phyloP scores from a whole-genome alignment of 2,329 filamentous ascomycete genomes.

The Aspergillus aculeatinus region DNA sequence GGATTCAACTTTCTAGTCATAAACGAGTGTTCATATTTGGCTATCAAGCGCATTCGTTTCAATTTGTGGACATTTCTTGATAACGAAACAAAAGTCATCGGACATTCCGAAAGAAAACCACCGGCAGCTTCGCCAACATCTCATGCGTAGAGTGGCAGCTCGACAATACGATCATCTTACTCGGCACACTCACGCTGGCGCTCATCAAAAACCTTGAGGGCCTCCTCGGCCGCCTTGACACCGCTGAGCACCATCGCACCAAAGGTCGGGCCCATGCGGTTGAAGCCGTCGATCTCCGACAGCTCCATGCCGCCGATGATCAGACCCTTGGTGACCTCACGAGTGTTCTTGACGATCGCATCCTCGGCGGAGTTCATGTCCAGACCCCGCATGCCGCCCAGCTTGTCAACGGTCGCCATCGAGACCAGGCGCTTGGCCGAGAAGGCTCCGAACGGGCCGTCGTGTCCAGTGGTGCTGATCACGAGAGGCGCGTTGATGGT shows the following conservation, averaged over 20 bases:
- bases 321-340: conserved; percentile 81
- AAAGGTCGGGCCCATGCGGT: conserved; percentile 87
- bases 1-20: not conserved
- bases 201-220: conserved; percentile 71
- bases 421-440: conserved; percentile 85
- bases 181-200: conserved; percentile 75
- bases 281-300: conserved; percentile 84
- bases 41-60: not conserved
- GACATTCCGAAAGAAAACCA: not conserved
- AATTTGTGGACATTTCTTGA: not conserved
- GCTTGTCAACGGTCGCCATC: conserved; percentile 78
- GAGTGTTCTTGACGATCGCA: conserved; percentile 87
- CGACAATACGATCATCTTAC: conserved; percentile 12
- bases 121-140: not conserved
- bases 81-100: too few relatives aligned
- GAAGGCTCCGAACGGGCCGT: conserved; percentile 89
- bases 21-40: not conserved
- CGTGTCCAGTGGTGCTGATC: conserved; percentile 87
- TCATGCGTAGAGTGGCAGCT: not conserved
- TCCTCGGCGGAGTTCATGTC: conserved; percentile 93
- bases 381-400: conserved; percentile 88
- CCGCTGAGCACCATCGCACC: conserved; percentile 85
- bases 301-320: conserved; percentile 96
- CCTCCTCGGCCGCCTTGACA: conserved; percentile 89
- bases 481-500: conserved; percentile 90